These are phyloP conservation scores for Eucalyptus urophylla DNA, from an alignment of 345 rosid genomes.

Conservation along the genomic window DNA sequence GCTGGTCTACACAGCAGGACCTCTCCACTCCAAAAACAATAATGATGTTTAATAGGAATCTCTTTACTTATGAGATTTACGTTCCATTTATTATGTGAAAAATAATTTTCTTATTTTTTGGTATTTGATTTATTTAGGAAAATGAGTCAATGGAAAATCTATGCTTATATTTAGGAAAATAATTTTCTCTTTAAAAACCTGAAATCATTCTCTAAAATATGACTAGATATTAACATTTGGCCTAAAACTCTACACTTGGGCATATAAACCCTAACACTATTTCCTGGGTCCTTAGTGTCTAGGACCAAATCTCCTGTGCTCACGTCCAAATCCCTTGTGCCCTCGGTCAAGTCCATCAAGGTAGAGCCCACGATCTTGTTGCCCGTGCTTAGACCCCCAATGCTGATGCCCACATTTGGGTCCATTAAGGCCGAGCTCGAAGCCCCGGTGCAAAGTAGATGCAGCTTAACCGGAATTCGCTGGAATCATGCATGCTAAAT, in stretches of 20 bases:
- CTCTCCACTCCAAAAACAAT: not conserved
- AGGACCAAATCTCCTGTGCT: not conserved
- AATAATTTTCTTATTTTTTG: too few species aligned
- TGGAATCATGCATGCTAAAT: not conserved
- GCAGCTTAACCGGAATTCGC: not conserved
- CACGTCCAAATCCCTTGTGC: not conserved
- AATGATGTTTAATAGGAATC: not conserved
- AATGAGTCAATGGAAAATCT: not conserved
- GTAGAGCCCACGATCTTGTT: not conserved
- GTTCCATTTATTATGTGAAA: too few species aligned
- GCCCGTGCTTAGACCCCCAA: not conserved
- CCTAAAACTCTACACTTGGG: too few species aligned
- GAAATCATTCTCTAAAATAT: too few species aligned
- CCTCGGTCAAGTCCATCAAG: not conserved
- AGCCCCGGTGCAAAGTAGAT: not conserved
- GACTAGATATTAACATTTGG: not conserved
- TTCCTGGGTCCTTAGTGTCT: fast-evolving
- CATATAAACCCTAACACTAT: not conserved
- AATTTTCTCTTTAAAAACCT: fast-evolving
- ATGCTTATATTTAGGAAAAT: too few species aligned
- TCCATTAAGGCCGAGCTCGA: fast-evolving
- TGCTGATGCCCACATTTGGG: not conserved
- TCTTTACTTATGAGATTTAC: not conserved
- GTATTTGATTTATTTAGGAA: too few species aligned
- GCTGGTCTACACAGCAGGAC: not conserved